Percentiles rank a stretch among this genome's conserved stretches.
Conservation (phyloP, 192 early-diverging fungal species). For the Thamnidium elegans region DNA sequence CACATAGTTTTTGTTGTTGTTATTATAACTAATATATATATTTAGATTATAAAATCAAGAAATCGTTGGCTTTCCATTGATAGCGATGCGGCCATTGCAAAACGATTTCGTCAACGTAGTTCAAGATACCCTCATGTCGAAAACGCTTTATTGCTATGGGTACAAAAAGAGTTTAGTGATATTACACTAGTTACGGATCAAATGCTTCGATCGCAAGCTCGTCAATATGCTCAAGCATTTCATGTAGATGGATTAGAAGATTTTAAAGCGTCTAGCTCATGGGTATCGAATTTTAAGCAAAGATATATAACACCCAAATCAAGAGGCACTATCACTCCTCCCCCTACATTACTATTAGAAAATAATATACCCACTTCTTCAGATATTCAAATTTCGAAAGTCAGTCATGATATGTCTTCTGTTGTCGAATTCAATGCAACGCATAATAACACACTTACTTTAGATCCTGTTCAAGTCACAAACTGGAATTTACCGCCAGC, state of each 20-base stretch:
- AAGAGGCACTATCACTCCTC: neutral
- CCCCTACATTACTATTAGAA: neutral
- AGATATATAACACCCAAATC: neutral
- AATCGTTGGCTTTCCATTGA: conserved; percentile 19
- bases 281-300: conserved; percentile 20
- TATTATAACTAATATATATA: neutral
- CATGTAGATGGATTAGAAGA: neutral
- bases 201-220: conserved; percentile 16
- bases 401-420: neutral
- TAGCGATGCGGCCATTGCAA: conserved; percentile 12
- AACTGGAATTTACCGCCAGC: too few relatives aligned
- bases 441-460: neutral
- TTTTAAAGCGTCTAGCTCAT: conserved; percentile 20
- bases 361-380: neutral
- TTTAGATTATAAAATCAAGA: conserved; percentile 21
- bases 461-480: neutral
- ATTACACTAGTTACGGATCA: conserved; percentile 13
- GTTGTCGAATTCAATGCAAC: neutral
- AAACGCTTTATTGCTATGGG: conserved; percentile 13
- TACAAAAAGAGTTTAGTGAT: conserved; percentile 15
- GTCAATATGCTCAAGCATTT: conserved; percentile 8
- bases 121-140: conserved; percentile 16
- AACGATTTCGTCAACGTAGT: conserved; percentile 16
- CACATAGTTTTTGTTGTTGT: neutral
- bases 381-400: too few relatives aligned